Evolutionary conservation across 2,329 filamentous ascomycete genomes (phyloP).

Genomic region (Phyllosticta citrichinensis): DNA sequence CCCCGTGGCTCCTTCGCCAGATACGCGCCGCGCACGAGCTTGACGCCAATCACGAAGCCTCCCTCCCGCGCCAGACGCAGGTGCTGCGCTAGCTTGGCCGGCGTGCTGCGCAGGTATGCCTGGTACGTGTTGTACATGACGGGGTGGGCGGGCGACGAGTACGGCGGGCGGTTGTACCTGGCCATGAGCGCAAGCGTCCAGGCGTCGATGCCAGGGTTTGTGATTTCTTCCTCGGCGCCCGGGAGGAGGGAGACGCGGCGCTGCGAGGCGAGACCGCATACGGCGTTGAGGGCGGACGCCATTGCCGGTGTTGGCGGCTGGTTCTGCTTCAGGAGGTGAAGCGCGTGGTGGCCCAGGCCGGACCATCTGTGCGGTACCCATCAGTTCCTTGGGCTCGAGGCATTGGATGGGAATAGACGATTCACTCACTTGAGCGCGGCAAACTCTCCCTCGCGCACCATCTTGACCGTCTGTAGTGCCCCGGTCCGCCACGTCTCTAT

Average conservation of each 20-base stretch:
- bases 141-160: slow-evolving; percentile 55
- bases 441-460: slow-evolving; percentile 36
- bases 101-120: slow-evolving; percentile 44
- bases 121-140: slow-evolving; percentile 63
- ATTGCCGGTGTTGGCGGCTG: slow-evolving; percentile 55
- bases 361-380: slow-evolving; percentile 54
- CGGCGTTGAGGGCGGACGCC: slow-evolving; percentile 57
- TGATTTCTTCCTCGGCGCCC: slow-evolving; percentile 72
- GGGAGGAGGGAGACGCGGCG: slow-evolving; percentile 68
- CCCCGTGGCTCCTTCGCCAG: slow-evolving; percentile 39
- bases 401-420: background rate
- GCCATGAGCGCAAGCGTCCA: slow-evolving; percentile 46
- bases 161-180: slow-evolving; percentile 33
- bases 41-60: slow-evolving; percentile 44
- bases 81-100: slow-evolving; percentile 33
- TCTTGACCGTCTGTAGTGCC: slow-evolving; percentile 57
- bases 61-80: slow-evolving; percentile 38
- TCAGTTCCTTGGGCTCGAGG: slow-evolving; percentile 15
- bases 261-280: slow-evolving; percentile 61
- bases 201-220: slow-evolving; percentile 52
- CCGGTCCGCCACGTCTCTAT: slow-evolving; percentile 62
- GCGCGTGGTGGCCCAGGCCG: slow-evolving; percentile 65
- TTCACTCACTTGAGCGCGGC: slow-evolving; percentile 34
- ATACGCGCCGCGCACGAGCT: slow-evolving; percentile 50
- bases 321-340: slow-evolving; percentile 54